phyloP scores from a whole-genome alignment of 2,329 filamentous ascomycete genomes.

The Penicillium hesseltinei region DNA sequence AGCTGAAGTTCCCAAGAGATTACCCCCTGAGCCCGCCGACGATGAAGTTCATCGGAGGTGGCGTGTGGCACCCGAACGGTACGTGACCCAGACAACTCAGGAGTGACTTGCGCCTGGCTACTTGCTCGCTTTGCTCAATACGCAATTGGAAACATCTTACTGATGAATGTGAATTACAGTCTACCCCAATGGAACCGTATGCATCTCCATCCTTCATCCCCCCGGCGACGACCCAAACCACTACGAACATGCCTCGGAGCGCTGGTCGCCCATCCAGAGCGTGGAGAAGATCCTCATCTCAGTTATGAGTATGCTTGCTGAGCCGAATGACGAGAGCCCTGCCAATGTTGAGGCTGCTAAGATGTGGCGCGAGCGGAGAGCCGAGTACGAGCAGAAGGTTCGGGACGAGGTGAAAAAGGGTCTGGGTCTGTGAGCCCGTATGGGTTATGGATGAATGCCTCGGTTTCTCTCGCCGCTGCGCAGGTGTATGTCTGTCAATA shows the following conservation, averaged over 20 bases:
- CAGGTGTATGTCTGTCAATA: neutral
- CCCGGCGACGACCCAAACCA: constrained; percentile 97
- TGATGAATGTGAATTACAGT: constrained; percentile 53
- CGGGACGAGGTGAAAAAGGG: constrained; percentile 76
- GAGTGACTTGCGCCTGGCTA: neutral
- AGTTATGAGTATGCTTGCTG: constrained; percentile 97
- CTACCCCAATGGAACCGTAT: constrained; percentile 87
- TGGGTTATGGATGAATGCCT: neutral
- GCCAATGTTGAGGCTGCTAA: constrained; percentile 95
- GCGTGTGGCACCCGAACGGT: constrained; percentile 96
- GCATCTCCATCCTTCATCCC: constrained; percentile 96
- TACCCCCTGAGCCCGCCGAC: constrained; percentile 95
- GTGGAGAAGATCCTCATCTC: constrained; percentile 97
- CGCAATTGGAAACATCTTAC: neutral
- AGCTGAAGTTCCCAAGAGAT: constrained; percentile 91
- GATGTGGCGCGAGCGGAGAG: constrained; percentile 85
- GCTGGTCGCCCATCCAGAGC: constrained; percentile 94
- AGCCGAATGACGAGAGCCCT: constrained; percentile 94
- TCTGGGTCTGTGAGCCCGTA: constrained; percentile 62
- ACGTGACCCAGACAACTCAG: constrained; percentile 26
- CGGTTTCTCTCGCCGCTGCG: neutral
- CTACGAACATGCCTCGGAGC: constrained; percentile 93
- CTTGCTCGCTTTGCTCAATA: neutral
- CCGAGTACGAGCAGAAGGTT: constrained; percentile 84
- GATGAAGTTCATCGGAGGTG: constrained; percentile 89